Evolutionary conservation across 2,329 filamentous ascomycete genomes (phyloP).

Genomic region (Xylariomycetidae sp.): DNA sequence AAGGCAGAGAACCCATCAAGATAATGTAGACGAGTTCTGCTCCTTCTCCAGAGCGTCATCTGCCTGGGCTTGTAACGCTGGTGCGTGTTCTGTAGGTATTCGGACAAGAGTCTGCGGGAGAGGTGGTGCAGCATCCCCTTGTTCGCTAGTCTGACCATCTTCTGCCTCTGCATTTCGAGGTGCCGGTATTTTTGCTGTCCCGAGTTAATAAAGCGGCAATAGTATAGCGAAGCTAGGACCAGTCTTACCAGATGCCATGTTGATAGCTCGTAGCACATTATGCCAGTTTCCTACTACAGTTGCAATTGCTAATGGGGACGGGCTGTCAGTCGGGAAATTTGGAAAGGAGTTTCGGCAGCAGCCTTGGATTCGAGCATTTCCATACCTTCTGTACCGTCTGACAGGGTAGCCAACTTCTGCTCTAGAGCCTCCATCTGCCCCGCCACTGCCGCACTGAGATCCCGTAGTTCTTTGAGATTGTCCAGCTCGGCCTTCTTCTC

Average conservation of each 20-base stretch:
- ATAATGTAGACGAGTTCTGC: constrained; percentile 22
- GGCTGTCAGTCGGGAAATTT: too few species aligned
- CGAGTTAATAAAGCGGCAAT: constrained; percentile 5
- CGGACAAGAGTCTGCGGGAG: constrained; percentile 79
- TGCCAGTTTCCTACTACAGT: constrained; percentile 86
- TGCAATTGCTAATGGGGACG: constrained; percentile 72
- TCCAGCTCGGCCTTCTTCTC: constrained; percentile 84
- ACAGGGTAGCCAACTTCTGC: constrained; percentile 71
- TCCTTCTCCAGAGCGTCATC: constrained; percentile 47
- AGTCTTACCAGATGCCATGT: constrained; percentile 74
- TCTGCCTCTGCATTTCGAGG: constrained; percentile 37
- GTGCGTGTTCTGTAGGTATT: constrained; percentile 76
- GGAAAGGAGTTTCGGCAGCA: too few species aligned
- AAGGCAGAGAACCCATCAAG: too few species aligned
- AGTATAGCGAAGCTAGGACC: neutral
- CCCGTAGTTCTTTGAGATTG: constrained; percentile 70
- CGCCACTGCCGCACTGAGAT: constrained; percentile 73
- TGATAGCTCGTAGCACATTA: constrained; percentile 77
- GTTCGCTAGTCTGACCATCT: constrained; percentile 30
- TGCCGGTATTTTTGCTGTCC: constrained; percentile 68
- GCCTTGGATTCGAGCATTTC: too few species aligned
- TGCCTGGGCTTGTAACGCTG: constrained; percentile 56
- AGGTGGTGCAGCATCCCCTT: constrained; percentile 38
- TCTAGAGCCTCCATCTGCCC: constrained; percentile 79
- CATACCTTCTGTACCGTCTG: constrained; percentile 75